Base-by-base conservation (phyloP, 1,139 yeast genomes). In the Lodderomyces theae region DNA sequence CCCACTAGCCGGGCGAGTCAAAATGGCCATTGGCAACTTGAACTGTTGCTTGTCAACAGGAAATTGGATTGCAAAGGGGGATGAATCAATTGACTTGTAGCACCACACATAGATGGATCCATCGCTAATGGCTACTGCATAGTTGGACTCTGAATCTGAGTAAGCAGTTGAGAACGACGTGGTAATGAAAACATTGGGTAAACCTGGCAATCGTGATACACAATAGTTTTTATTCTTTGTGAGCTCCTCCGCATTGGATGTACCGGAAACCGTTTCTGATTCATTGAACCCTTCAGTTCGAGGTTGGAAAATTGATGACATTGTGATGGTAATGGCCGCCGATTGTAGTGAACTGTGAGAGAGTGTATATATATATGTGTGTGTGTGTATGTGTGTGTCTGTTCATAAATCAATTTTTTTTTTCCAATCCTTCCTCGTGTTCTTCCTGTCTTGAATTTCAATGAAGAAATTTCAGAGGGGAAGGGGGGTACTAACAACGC, bases 1-100 rank as follows among this genome's bases (percentile, higher is more conserved):
- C 1, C 82, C 82, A 2, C 83, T 77, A 0, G 80, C 63, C 3
- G 95, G 89, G 13, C 79, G 69, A 1, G 89, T 82, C 30, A 88
- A 64, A 2, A 80, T 69, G 3, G 88, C 88, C 45, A 81, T 60
- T 0, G 92, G 74, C 34, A 64, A 51, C 18, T 54, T 44, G 13
- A 44, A 45, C 16, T 28, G 30, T 5, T 42, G 21, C 13, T 38
- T 39, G 6, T 51, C 47, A 11, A 72, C 56, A 0, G 74, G 74
- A 49, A 75, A 75, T 44, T 75, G 74, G 25, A 72, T 64, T 2
- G 83, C 77, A 26, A 78, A 67, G 0, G 94, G 88, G 3, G 74
- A 64, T 19, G 68, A 60, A 46, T 82, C 86, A 8, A 77, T 71
- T 0, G 88, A 76, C 41, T 71, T 66, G 54, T 82, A 85, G 42